Conservation (phyloP, 2,329 filamentous ascomycete species). For the Ascochyta fabae region DNA sequence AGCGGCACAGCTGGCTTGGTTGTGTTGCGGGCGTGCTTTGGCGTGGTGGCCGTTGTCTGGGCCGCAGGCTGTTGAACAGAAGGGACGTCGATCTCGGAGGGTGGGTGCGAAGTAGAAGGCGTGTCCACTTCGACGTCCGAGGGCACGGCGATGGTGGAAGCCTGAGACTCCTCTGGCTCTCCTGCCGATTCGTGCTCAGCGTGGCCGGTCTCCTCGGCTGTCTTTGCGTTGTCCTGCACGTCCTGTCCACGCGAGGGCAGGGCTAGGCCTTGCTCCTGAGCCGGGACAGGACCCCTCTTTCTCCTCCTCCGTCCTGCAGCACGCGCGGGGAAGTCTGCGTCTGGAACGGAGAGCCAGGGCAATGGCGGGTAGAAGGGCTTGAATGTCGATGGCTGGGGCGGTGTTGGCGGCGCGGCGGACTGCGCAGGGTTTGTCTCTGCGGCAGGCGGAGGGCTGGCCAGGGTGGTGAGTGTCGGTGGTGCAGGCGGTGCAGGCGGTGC, state of each 20-base stretch:
- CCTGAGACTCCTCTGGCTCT: slow-evolving; percentile 49
- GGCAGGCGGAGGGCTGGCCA: slow-evolving; percentile 5
- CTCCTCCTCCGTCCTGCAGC: slow-evolving; percentile 56
- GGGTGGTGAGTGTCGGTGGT: neutral
- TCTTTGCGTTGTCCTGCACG: slow-evolving; percentile 19
- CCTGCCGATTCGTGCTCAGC: slow-evolving; percentile 51
- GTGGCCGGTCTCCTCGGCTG: slow-evolving; percentile 23
- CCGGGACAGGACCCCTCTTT: slow-evolving; percentile 47
- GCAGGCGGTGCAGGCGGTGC: slow-evolving; percentile 31
- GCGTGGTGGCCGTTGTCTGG: slow-evolving; percentile 38
- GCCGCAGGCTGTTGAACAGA: slow-evolving; percentile 59
- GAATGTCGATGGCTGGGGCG: slow-evolving; percentile 32
- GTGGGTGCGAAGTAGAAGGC: slow-evolving; percentile 63
- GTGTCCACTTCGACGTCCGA: slow-evolving; percentile 61
- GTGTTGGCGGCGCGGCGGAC: slow-evolving; percentile 18
- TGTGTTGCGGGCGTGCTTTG: slow-evolving; percentile 50
- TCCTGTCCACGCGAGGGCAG: slow-evolving; percentile 58
- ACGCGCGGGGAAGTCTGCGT: slow-evolving; percentile 61
- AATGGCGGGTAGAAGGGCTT: slow-evolving; percentile 61
- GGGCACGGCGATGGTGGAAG: slow-evolving; percentile 53
- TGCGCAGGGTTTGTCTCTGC: slow-evolving; percentile 27
- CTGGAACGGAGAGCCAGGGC: slow-evolving; percentile 66
- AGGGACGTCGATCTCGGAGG: slow-evolving; percentile 63
- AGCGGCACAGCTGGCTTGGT: slow-evolving; percentile 60
- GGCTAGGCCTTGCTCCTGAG: slow-evolving; percentile 53